Percentiles rank a stretch among this genome's conserved stretches.
Evolutionary conservation across 176 grass and related monocot genomes (phyloP).

Genomic region (Avena atlantica): DNA sequence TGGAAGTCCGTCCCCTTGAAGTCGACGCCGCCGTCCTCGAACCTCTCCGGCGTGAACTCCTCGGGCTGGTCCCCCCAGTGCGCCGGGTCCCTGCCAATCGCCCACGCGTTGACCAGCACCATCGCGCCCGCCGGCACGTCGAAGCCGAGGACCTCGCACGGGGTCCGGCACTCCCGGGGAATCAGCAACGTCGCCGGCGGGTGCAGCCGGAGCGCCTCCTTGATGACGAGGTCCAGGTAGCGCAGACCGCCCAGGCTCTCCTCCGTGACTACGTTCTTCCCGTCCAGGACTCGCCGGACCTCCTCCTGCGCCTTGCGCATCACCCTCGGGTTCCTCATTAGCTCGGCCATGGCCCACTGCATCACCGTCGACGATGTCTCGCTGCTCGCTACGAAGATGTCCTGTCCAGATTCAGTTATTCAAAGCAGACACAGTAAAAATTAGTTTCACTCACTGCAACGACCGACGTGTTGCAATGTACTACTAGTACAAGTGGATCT

Average conservation of each 20-base stretch:
- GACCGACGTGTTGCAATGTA: neutral
- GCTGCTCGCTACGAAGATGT: conserved; percentile 43
- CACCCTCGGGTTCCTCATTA: conserved; percentile 17
- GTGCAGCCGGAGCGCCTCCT: conserved; percentile 48
- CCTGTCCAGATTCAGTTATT: conserved; percentile 14
- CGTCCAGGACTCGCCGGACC: conserved; percentile 11
- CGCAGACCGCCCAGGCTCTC: neutral
- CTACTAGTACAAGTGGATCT: neutral
- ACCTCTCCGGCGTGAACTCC: conserved; percentile 34
- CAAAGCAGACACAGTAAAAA: neutral
- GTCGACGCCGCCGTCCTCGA: neutral
- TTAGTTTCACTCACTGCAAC: neutral
- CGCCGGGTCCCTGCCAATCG: conserved; percentile 32
- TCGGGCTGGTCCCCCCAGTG: conserved; percentile 28
- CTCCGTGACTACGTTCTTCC: neutral
- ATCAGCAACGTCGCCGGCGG: neutral
- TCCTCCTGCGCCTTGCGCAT: conserved; percentile 45
- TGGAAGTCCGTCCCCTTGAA: conserved; percentile 48
- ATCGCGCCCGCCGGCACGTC: conserved; percentile 23
- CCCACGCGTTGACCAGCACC: conserved; percentile 50
- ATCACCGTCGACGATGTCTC: conserved; percentile 25
- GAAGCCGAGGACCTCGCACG: conserved; percentile 43
- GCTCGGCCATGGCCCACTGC: conserved; percentile 51
- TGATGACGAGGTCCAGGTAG: conserved; percentile 48
- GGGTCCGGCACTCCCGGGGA: neutral